These are phyloP conservation scores for Pachyrhizus erosus DNA, from an alignment of 306 rosid genomes.

Conservation along the genomic window DNA sequence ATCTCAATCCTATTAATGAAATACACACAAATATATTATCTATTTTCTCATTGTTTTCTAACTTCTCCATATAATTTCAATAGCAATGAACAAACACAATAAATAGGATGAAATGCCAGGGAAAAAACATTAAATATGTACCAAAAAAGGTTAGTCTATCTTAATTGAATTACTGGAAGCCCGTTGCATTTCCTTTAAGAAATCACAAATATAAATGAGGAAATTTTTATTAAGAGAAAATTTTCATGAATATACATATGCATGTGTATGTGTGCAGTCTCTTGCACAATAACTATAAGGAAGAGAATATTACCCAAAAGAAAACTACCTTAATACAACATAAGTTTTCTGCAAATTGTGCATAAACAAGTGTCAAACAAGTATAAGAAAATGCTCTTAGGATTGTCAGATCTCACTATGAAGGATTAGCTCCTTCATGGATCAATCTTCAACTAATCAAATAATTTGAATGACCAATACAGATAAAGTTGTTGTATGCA, in stretches of 20 bases:
- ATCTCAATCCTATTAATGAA: not conserved
- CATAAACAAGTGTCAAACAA: conserved; percentile 5
- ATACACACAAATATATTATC: not conserved
- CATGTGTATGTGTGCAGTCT: not conserved
- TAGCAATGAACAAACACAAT: conserved; percentile 23
- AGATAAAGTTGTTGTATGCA: not conserved
- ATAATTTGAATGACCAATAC: not conserved
- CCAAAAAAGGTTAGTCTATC: not conserved
- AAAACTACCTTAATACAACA: conserved; percentile 9
- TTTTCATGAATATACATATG: not conserved
- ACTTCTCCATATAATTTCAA: conserved; percentile 14
- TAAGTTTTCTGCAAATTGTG: conserved; percentile 2
- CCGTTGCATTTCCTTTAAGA: not conserved
- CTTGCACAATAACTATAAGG: not conserved
- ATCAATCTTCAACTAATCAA: conserved; percentile 13
- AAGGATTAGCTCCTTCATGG: conserved; percentile 11
- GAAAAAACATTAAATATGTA: not conserved
- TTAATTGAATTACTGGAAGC: conserved; percentile 15
- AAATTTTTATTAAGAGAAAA: not conserved
- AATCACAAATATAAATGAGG: not conserved
- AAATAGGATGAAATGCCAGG: conserved; percentile 4
- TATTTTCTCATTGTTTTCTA: not conserved
- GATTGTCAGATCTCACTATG: conserved; percentile 2
- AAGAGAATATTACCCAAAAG: conserved; percentile 23
- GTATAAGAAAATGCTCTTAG: conserved; percentile 1